phyloP scores from a whole-genome alignment of 164 flowering plant genomes.

The Umbilicus rupestris region DNA sequence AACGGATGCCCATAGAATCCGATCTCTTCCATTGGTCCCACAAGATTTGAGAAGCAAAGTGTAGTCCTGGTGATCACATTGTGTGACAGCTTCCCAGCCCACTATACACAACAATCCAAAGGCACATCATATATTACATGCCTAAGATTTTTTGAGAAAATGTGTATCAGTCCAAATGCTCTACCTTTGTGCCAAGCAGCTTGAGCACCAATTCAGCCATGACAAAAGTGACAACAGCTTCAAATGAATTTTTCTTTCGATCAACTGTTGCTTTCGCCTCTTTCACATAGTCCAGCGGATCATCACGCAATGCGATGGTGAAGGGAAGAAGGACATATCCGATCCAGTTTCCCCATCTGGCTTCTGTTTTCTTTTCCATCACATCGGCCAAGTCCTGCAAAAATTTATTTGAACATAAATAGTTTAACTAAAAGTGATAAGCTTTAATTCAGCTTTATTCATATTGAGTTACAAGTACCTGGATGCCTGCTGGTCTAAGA shows the following conservation, averaged over 20 bases:
- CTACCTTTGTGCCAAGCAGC: conserved; percentile 50
- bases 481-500: conserved; percentile 41
- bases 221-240: conserved; percentile 30
- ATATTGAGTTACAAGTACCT: conserved; percentile 21
- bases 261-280: conserved; percentile 50
- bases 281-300: conserved; percentile 56
- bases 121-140: too few species aligned
- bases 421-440: background rate
- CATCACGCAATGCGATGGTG: conserved; percentile 25
- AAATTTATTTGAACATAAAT: background rate
- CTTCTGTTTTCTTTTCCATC: conserved; percentile 42
- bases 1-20: conserved; percentile 29
- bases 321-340: conserved; percentile 58
- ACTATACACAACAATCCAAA: too few species aligned
- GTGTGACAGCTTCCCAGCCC: conserved; percentile 19
- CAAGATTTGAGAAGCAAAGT: conserved; percentile 34
- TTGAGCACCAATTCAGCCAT: conserved; percentile 22
- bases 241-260: conserved; percentile 56
- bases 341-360: conserved; percentile 54
- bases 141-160: too few species aligned
- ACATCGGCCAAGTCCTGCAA: conserved; percentile 49
- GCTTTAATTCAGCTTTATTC: background rate
- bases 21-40: conserved; percentile 40
- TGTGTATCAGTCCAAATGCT: background rate
- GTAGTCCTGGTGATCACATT: conserved; percentile 20